A percentile compares a stretch with the other conserved stretches of the same genome.
phyloP scores from a whole-genome alignment of 2,329 filamentous ascomycete species.

The Xylariaceae sp. region DNA sequence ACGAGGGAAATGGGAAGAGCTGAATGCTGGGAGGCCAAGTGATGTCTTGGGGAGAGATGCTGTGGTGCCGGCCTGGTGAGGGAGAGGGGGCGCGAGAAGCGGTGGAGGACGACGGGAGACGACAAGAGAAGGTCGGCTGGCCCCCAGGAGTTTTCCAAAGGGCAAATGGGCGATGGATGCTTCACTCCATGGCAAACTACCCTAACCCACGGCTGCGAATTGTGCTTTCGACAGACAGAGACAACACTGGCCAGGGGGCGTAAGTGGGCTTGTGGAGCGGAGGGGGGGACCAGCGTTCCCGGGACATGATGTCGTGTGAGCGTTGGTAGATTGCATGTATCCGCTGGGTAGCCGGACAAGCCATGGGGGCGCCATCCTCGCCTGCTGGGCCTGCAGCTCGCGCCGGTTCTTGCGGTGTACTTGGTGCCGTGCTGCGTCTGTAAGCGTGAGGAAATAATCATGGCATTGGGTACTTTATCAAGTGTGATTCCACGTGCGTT shows the following conservation, averaged over 20 bases:
- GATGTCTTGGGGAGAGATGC: not conserved
- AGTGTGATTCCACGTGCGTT: too few species aligned
- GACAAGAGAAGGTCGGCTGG: conserved; percentile 28
- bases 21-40: not conserved
- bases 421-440: not conserved
- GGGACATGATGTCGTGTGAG: conserved; percentile 26
- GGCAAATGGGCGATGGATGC: conserved; percentile 15
- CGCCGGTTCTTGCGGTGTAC: too few species aligned
- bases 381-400: not conserved
- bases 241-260: conserved; percentile 24
- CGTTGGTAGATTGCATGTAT: conserved; percentile 24
- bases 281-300: conserved; percentile 25
- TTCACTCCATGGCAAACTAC: conserved; percentile 23
- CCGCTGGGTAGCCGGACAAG: conserved; percentile 11
- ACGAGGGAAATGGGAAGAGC: too few species aligned
- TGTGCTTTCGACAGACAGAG: conserved; percentile 23
- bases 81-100: conserved; percentile 21
- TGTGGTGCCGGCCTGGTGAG: not conserved
- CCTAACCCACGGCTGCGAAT: conserved; percentile 26
- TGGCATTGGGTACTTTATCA: not conserved
- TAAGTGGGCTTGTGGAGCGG: conserved; percentile 27
- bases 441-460: not conserved
- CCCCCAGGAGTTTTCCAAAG: conserved; percentile 30
- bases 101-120: conserved; percentile 29
- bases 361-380: not conserved